A percentile compares a stretch with the other conserved stretches of the same genome.
These are phyloP conservation scores for Candida rishiriensis DNA, from an alignment of 805 yeast genomes.

Conservation along the genomic window DNA sequence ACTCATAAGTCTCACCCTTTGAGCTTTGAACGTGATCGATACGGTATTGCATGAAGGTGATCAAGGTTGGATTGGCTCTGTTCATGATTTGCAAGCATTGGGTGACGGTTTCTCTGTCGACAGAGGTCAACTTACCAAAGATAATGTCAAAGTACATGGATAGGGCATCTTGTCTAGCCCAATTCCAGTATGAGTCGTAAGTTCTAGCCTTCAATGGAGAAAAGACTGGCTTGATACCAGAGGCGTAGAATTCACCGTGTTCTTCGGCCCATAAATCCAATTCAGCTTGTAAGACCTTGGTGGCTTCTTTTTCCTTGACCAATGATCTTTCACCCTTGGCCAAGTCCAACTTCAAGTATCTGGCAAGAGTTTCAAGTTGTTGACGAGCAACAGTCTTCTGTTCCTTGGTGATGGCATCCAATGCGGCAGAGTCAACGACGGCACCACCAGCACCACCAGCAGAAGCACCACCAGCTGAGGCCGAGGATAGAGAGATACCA, in stretches of 20 bases:
- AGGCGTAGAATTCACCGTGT: constrained; percentile 89
- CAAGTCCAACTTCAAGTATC: constrained; percentile 89
- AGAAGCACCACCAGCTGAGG: constrained; percentile 50
- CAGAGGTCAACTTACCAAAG: constrained; percentile 84
- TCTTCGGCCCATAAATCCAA: constrained; percentile 87
- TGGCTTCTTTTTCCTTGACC: constrained; percentile 80
- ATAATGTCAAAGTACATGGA: constrained; percentile 93
- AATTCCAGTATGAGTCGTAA: constrained; percentile 98
- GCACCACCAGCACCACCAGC: constrained; percentile 73
- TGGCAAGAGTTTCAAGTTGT: constrained; percentile 88
- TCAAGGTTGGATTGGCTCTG: constrained; percentile 88
- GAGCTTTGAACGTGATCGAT: constrained; percentile 79
- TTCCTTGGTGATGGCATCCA: constrained; percentile 74
- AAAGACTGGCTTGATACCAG: constrained; percentile 87
- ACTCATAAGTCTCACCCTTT: constrained; percentile 88
- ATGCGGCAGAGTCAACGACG: constrained; percentile 91
- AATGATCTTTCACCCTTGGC: constrained; percentile 85
- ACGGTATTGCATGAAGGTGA: constrained; percentile 94
- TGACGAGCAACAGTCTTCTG: constrained; percentile 67
- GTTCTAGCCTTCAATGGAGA: constrained; percentile 91
- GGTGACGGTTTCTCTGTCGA: constrained; percentile 93
- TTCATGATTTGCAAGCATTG: constrained; percentile 98
- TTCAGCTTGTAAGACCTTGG: constrained; percentile 78
- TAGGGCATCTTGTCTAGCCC: constrained; percentile 98
- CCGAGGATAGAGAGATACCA: constrained; percentile 72